A percentile compares a stretch with the other conserved stretches of the same genome.
These are phyloP conservation scores for Metschnikowia similis DNA, from an alignment of 805 yeast species.

Conservation along the genomic window DNA sequence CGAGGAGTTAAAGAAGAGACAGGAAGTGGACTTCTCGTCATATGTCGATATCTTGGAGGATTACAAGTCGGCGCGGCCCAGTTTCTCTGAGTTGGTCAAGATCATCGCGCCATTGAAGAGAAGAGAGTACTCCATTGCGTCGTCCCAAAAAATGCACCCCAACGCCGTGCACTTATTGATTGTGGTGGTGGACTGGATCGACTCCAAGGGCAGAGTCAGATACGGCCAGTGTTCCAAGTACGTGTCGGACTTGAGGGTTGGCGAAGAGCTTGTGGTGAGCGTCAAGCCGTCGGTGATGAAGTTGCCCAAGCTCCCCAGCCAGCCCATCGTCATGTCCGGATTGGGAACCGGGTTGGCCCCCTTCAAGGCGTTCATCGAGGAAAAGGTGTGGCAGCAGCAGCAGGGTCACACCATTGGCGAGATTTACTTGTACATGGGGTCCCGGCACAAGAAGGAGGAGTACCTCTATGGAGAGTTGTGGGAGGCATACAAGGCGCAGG, in stretches of 20 bases:
- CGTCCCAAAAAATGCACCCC: conserved; percentile 89
- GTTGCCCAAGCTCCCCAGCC: conserved; percentile 78
- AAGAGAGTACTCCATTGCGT: conserved; percentile 96
- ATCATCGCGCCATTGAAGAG: conserved; percentile 86
- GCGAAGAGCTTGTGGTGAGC: conserved; percentile 84
- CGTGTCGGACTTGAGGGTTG: conserved; percentile 71
- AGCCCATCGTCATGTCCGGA: conserved; percentile 95
- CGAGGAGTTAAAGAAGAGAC: conserved; percentile 73
- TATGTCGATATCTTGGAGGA: conserved; percentile 78
- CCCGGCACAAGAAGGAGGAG: conserved; percentile 93
- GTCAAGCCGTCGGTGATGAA: conserved; percentile 98
- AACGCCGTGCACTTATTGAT: conserved; percentile 86
- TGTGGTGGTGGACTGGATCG: conserved; percentile 96
- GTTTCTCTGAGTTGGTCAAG: conserved; percentile 61
- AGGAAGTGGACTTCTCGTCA: conserved; percentile 77
- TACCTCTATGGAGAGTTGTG: conserved; percentile 94
- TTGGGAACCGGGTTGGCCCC: conserved; percentile 98
- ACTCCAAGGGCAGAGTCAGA: conserved; percentile 77
- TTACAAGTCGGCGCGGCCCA: conserved; percentile 79
- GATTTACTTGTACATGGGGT: conserved; percentile 81
- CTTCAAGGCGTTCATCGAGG: conserved; percentile 95
- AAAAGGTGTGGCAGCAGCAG: conserved; percentile 85
- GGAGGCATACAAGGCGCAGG: conserved; percentile 94
- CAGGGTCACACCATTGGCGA: conserved; percentile 90
- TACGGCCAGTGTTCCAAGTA: conserved; percentile 94